phyloP scores from a whole-genome alignment of 2,329 filamentous ascomycete genomes.

The Fusarium camptoceras region DNA sequence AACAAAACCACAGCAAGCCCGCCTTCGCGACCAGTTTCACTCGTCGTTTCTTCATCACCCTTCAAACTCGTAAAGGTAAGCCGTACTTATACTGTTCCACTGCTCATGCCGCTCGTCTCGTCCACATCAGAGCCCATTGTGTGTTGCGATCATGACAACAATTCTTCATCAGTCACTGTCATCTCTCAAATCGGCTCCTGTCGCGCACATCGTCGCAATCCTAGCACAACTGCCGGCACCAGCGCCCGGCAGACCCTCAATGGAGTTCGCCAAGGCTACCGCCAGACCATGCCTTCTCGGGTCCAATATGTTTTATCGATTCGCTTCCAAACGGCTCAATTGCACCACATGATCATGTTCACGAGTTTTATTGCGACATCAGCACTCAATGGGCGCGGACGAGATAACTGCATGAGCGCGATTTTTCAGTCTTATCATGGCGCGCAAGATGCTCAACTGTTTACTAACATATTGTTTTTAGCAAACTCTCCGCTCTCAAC shows the following conservation, averaged over 20 bases:
- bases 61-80: slow-evolving; percentile 48
- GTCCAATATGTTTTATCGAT: slow-evolving; percentile 1
- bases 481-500: slow-evolving; percentile 47
- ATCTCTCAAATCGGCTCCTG: slow-evolving; percentile 18
- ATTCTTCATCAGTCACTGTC: slow-evolving; percentile 21
- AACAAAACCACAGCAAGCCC: slow-evolving; percentile 49
- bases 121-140: slow-evolving; percentile 10
- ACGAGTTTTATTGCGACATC: slow-evolving; percentile 23
- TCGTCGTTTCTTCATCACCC: slow-evolving; percentile 49
- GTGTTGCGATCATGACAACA: slow-evolving; percentile 18
- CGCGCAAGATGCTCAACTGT: neutral
- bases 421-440: neutral
- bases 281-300: neutral
- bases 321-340: slow-evolving; percentile 22
- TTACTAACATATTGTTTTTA: slow-evolving; percentile 27
- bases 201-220: slow-evolving; percentile 28
- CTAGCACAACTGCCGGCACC: slow-evolving; percentile 19
- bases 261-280: slow-evolving; percentile 31
- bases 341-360: slow-evolving; percentile 10
- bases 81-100: slow-evolving; percentile 6
- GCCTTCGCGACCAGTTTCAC: slow-evolving; percentile 43
- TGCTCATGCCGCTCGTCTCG: slow-evolving; percentile 10
- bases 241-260: slow-evolving; percentile 8
- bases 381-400: slow-evolving; percentile 20
- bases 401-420: neutral